Base-by-base conservation (phyloP, 2,329 filamentous ascomycete species). In the Passalora sequoiae region DNA sequence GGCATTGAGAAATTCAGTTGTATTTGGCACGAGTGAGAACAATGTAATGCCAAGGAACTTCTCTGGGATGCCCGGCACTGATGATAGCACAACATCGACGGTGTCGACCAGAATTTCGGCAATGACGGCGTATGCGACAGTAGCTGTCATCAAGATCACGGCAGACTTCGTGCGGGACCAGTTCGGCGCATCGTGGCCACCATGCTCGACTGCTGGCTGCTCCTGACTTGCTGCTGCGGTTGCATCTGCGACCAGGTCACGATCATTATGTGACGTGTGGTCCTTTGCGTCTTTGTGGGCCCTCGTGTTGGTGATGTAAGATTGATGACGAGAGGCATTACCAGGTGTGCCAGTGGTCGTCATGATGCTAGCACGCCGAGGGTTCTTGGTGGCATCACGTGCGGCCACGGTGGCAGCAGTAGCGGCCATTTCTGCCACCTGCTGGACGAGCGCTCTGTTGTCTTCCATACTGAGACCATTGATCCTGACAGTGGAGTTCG, bases 11-110 rank as follows among this genome's bases (percentile, higher is more conserved):
- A 98, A 98, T 63, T 98, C 92, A 1, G 92, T 98, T 1, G 92
- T 97, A 69, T 98, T 98, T 9, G 92, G 92, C 6, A 98, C 94
- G 51, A 98, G 74, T 4, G 94, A 91, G 66, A 98, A 98, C 35
- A 98, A 73, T 1, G 92, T 97, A 54, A 98, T 94, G 35, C 92
- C 92, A 44, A 98, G 70, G 67, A 98, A 97, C 66, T 98, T 98
- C 62, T 97, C 89, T 61, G 97, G 89, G 56, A 98, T 88, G 39
- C 89, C 81, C 8, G 33, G 33, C 41, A 94, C 84, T 50, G 86
- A 89, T 51, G 91, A 81, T 39, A 98, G 70, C 5, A 98, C 91
- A n/a, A 92, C 86, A 61, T 98, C 94, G 1, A 98, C 94, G 0
- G 91, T 97, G 64, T 94, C 87, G 30, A 98, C 94, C 4, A 98